Evolutionary conservation across 495 filamentous ascomycete genomes (phyloP).

Genomic region (Penicillium robsamsonii): DNA sequence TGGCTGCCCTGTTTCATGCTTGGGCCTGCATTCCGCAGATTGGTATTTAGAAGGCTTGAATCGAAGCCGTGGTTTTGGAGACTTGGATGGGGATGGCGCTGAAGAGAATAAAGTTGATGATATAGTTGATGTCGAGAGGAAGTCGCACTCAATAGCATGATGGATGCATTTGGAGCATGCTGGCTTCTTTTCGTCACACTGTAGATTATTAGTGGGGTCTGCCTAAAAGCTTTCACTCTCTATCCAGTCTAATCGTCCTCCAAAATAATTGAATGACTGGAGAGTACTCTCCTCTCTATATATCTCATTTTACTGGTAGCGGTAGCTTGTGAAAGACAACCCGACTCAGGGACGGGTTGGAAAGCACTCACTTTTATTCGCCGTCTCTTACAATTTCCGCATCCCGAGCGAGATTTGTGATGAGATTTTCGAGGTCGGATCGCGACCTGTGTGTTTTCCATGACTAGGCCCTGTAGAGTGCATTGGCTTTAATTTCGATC

Average conservation of each 20-base stretch:
- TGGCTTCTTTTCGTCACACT: constrained; percentile 42
- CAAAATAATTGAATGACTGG: constrained; percentile 2
- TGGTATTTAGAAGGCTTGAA: constrained; percentile 24
- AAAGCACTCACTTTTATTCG: constrained; percentile 34
- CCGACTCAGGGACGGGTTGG: background rate
- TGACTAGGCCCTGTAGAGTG: background rate
- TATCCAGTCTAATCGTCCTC: background rate
- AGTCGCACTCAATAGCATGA: constrained; percentile 31
- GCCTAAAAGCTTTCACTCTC: background rate
- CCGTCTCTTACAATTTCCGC: constrained; percentile 34
- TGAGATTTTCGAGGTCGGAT: constrained; percentile 29
- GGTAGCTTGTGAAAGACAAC: background rate
- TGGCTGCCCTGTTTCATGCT: constrained; percentile 13
- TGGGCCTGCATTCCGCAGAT: background rate
- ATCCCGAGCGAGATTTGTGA: constrained; percentile 35
- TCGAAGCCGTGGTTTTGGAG: background rate
- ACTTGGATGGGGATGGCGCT: background rate
- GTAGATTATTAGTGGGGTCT: constrained; percentile 6
- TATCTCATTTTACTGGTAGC: background rate
- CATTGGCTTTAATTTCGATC: constrained; percentile 2
- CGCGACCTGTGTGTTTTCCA: background rate
- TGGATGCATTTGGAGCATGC: constrained; percentile 31
- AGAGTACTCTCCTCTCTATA: background rate
- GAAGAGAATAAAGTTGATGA: constrained; percentile 10
- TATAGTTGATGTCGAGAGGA: constrained; percentile 4